Conservation (phyloP, 1,284 basidiomycete species). For the Boletus austroedulis region DNA sequence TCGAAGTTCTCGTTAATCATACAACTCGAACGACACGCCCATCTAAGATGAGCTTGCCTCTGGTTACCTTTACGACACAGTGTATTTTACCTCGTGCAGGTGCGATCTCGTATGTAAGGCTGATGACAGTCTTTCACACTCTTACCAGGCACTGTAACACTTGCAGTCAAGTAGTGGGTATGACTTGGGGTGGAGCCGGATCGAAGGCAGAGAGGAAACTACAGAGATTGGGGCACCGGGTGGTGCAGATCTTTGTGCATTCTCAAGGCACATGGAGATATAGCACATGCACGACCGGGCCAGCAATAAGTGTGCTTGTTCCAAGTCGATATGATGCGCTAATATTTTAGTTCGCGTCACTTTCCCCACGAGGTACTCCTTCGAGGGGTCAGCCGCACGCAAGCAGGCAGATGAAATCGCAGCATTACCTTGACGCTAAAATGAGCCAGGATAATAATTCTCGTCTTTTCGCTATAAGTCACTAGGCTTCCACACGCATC, state of each 20-base stretch:
- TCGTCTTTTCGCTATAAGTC: not conserved
- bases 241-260: too few species aligned
- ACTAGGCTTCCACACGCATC: conserved; percentile 2
- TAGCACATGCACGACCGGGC: conserved; percentile 1
- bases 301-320: not conserved
- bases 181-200: not conserved
- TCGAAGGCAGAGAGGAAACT: not conserved
- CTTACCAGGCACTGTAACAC: conserved; percentile 65
- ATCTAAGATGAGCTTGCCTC: too few species aligned
- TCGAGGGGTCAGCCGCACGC: not conserved
- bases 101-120: not conserved
- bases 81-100: too few species aligned
- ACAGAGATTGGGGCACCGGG: not conserved
- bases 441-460: not conserved
- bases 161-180: not conserved
- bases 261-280: not conserved
- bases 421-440: not conserved
- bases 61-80: too few species aligned
- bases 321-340: not conserved
- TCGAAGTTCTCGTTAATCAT: too few species aligned
- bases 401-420: not conserved
- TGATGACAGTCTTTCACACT: not conserved
- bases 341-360: not conserved
- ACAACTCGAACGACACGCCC: too few species aligned
- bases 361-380: not conserved